A percentile compares a stretch with the other conserved stretches of the same genome.
Evolutionary conservation across 2,329 filamentous ascomycete species (phyloP).

Genomic region (Seiridium cupressi): DNA sequence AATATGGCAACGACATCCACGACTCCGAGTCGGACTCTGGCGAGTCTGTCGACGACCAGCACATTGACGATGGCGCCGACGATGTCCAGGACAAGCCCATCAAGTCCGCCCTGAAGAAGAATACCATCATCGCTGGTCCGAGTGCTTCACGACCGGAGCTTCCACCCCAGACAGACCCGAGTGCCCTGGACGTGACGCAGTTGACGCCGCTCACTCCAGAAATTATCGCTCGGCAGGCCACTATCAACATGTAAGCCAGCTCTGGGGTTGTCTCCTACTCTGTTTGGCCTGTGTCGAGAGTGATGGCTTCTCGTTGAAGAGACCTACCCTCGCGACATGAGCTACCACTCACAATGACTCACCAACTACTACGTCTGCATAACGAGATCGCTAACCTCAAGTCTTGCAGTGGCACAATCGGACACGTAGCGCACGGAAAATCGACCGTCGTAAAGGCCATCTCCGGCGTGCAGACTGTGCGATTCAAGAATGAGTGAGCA

Average conservation of each 20-base stretch:
- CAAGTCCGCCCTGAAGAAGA: slow-evolving; percentile 87
- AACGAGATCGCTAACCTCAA: too few species aligned
- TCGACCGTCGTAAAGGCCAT: slow-evolving; percentile 99
- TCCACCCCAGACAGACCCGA: slow-evolving; percentile 90
- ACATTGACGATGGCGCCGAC: slow-evolving; percentile 54
- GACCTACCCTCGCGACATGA: too few species aligned
- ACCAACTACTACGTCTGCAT: too few species aligned
- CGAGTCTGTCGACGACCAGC: slow-evolving; percentile 56
- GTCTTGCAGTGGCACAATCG: slow-evolving; percentile 70
- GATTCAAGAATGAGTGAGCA: slow-evolving; percentile 89
- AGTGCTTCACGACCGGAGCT: slow-evolving; percentile 49
- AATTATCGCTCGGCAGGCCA: slow-evolving; percentile 96
- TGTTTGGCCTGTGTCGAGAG: too few species aligned
- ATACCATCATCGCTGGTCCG: slow-evolving; percentile 54
- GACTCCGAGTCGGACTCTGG: slow-evolving; percentile 68
- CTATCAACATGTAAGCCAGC: slow-evolving; percentile 74
- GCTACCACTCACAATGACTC: too few species aligned
- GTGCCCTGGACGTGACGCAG: slow-evolving; percentile 77
- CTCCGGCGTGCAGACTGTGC: slow-evolving; percentile 96
- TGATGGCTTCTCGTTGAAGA: too few species aligned
- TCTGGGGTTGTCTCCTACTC: too few species aligned
- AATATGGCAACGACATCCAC: slow-evolving; percentile 64
- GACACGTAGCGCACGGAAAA: slow-evolving; percentile 98
- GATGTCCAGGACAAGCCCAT: slow-evolving; percentile 63
- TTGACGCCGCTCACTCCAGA: slow-evolving; percentile 88